Evolutionary conservation across 2,329 filamentous ascomycete species (phyloP), one percentile per base, ranked within the genome.

Genomic region (Drechmeria coniospora): DNA sequence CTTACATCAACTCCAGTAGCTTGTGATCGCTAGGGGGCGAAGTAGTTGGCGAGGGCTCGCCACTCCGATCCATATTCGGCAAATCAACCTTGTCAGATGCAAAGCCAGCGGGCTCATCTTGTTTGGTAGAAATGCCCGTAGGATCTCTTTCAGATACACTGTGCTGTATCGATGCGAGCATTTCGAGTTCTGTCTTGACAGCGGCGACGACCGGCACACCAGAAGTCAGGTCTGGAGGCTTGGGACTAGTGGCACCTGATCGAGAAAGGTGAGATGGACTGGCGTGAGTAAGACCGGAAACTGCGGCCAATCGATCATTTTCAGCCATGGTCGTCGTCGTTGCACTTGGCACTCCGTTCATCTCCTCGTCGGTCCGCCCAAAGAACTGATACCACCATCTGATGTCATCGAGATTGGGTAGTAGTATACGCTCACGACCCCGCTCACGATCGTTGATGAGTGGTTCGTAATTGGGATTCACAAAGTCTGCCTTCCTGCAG

Each of bases 361-460:
- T 95, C 49, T 98, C 90, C 29, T 78, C 72, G 40, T 94, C 82
- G 3, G 75, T 75, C 18, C 86, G 71, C 25, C 83, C 82, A 53
- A 94, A 98, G 1, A 78, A 57, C 43, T 90, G 80, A 38, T 77
- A 67, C 90, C 90, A 98, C 90, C 90, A 98, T 34, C 83, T 69
- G n/a, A 90, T 69, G 35, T 92, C 77, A 9, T 69, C 68, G 1
- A 78, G 58, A 3, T 68, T 65, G 1, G 90, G 87, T 38, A 95
- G 79, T 10, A 98, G 65, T 6, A 98, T 68, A 4, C 84, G 68
- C 47, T 93, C 86, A 32, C 76, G 74, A 4, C 81, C 83, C 31
- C 79, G 73, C 32, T 77, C 63, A 24, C 79, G 74, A 43, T 94
- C 84, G 36, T 94, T 79, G 20, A 86, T 61, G 1, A 70, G 63